Base-by-base conservation (phyloP, 2,329 filamentous ascomycete species). In the Periconia sp. region DNA sequence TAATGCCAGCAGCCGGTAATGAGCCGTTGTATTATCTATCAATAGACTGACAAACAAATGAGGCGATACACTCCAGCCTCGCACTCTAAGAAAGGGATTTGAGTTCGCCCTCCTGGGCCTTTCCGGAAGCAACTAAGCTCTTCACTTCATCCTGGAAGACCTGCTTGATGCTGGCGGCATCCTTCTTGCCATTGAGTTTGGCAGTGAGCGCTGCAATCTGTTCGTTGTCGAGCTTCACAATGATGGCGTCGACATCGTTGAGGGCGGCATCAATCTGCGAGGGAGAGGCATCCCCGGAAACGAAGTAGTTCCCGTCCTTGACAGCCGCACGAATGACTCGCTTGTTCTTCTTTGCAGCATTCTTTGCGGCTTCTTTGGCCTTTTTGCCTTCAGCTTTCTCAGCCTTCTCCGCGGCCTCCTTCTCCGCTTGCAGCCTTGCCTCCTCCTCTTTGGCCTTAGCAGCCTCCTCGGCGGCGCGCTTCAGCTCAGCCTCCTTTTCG, bases 331-430 rank as follows among this genome's bases (percentile, higher is more conserved):
- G 92, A 66, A 99, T 87, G 45, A 97, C 89, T 82, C 94, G 91
- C 85, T 97, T 97, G 85, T 99, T 99, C 90, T 99, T 99, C 89
- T 99, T 99, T 69, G 94, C 89, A 14, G 94, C 94, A 71, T 92
- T 97, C 87, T 99, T 99, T 54, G 94, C 94, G 1, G 93, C 93
- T 78, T 99, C 94, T 82, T 97, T 99, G 56, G 90, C 88, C 85
- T 99, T 99, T 86, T 97, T 99, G 69, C 80, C 80, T 59, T 89
- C 84, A 64, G 93, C 92, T 64, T 89, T 90, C 53, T 91, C 87
- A 6, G 82, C 84, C 83, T 97, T 97, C 61, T 92, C 91, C 41
- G 87, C 83, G 64, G 89, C 90, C 75, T 96, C 94, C 15, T 91
- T 90, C 61, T 95, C 92, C 73, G 90, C 90, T 63, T 87, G 85